Base-by-base conservation (phyloP, 2,329 filamentous ascomycete species). In the Claviceps spartinae region DNA sequence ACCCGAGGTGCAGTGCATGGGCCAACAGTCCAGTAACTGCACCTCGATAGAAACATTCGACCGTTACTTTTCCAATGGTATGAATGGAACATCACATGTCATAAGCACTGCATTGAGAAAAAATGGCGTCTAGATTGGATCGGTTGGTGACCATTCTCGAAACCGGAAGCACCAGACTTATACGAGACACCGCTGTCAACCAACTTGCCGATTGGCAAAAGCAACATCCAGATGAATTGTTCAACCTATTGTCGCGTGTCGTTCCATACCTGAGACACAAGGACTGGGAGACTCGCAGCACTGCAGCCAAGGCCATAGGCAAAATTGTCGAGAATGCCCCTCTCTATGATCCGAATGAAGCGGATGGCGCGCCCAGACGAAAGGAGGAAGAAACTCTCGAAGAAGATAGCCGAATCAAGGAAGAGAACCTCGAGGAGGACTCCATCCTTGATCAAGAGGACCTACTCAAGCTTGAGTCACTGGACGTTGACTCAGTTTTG, bases 141-240 rank as follows among this genome's bases (percentile, higher is more conserved):
- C 82, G 86, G 66, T 77, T 91, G 61, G 86, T 91, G 76, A 90
- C 85, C 58, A 82, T 98, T 66, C 83, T 98, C 61, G 93, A 98
- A 77, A 97, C 93, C 53, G 93, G 93, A 61, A 97, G 91, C 71
- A 98, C 93, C 55, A 85, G 86, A 65, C 77, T 98, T 59, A 97
- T 98, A 65, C 85, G 94, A 60, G 95, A 96, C 65, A 98, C 93
- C 56, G 94, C 93, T 56, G 93, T 95, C 56, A 89, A 94, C 64
- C 93, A 98, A 71, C 78, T 98, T 57, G 93, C 90, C 56, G 93
- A 98, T 70, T 93, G 95, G 68, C 94, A 98, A 70, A 97, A 96
- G 66, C 87, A 93, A 67, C 93, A 97, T 62, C 93, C 93, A 0
- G 91, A 98, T 70, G 94, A 98, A 67, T 75, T 98, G 1, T 97